Percentiles rank a stretch among this genome's conserved stretches.
Conservation (phyloP, 2,329 filamentous ascomycete species). For the Leptosphaerulina australis region DNA sequence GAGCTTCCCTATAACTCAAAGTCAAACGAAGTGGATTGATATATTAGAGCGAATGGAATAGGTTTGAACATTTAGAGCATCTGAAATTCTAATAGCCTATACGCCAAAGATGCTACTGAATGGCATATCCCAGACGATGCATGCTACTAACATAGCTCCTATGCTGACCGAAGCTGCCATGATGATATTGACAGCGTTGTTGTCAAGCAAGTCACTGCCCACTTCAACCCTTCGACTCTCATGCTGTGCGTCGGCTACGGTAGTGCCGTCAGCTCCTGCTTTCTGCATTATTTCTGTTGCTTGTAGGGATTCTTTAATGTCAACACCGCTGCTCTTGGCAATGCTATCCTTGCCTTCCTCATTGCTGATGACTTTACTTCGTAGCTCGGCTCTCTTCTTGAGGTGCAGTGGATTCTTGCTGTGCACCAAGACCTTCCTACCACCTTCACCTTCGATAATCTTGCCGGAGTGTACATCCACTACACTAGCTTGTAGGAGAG, state of each 20-base stretch:
- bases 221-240: slow-evolving; percentile 64
- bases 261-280: slow-evolving; percentile 31
- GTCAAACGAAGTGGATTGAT: no score
- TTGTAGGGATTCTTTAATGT: slow-evolving; percentile 24
- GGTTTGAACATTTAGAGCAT: no score
- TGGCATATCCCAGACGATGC: slow-evolving; percentile 41
- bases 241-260: slow-evolving; percentile 45
- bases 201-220: slow-evolving; percentile 78
- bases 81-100: no score
- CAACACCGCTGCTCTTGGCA: slow-evolving; percentile 42
- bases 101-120: slow-evolving; percentile 32
- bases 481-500: slow-evolving; percentile 83
- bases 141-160: slow-evolving; percentile 68
- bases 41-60: no score
- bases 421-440: slow-evolving; percentile 59
- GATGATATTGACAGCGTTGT: slow-evolving; percentile 92
- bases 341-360: slow-evolving; percentile 47
- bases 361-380: slow-evolving; percentile 52
- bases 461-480: slow-evolving; percentile 82
- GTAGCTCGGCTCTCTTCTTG: slow-evolving; percentile 38
- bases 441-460: slow-evolving; percentile 85
- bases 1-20: neutral
- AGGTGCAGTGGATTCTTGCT: slow-evolving; percentile 38
- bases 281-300: slow-evolving; percentile 44
- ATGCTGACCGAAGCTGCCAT: slow-evolving; percentile 87